These are phyloP conservation scores for Murraya koenigii DNA, from an alignment of 345 rosid genomes.

Conservation along the genomic window DNA sequence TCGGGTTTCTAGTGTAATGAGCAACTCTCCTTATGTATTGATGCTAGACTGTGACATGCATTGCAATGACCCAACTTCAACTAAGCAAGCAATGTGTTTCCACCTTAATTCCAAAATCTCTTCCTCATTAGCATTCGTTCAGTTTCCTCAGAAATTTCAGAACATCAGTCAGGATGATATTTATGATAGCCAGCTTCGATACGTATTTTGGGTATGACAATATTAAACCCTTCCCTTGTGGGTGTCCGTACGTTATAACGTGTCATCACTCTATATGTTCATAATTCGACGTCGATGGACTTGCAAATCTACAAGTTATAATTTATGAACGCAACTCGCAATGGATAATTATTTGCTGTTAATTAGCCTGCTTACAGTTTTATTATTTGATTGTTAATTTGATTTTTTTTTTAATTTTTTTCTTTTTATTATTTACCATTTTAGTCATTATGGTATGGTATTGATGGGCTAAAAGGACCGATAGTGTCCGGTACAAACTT, in stretches of 20 bases:
- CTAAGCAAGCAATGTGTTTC: conserved; percentile 47
- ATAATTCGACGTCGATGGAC: no score
- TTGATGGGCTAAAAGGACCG: conserved; percentile 42
- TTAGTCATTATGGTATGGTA: conserved; percentile 20
- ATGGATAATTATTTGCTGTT: no score
- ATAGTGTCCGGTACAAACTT: conserved; percentile 37
- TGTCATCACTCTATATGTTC: no score
- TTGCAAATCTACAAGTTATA: no score
- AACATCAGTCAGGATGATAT: conserved; percentile 38
- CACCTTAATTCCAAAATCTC: conserved; percentile 32
- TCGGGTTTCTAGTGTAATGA: conserved; percentile 41
- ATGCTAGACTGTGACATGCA: conserved; percentile 53
- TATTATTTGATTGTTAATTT: not conserved
- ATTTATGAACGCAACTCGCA: no score
- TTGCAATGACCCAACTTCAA: conserved; percentile 45
- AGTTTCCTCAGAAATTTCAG: conserved; percentile 42
- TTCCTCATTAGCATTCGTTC: conserved; percentile 35
- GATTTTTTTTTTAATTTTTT: no score
- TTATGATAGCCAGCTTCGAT: conserved; percentile 38
- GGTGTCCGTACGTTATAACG: no score
- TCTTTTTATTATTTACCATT: not conserved
- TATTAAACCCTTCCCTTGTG: not conserved
- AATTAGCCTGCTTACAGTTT: not conserved
- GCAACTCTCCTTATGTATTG: conserved; percentile 43
- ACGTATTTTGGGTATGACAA: conserved; percentile 23